Evolutionary conservation across 495 filamentous ascomycete species (phyloP), one percentile per base, ranked within the genome.

Genomic region (Penicillium riverlandense): DNA sequence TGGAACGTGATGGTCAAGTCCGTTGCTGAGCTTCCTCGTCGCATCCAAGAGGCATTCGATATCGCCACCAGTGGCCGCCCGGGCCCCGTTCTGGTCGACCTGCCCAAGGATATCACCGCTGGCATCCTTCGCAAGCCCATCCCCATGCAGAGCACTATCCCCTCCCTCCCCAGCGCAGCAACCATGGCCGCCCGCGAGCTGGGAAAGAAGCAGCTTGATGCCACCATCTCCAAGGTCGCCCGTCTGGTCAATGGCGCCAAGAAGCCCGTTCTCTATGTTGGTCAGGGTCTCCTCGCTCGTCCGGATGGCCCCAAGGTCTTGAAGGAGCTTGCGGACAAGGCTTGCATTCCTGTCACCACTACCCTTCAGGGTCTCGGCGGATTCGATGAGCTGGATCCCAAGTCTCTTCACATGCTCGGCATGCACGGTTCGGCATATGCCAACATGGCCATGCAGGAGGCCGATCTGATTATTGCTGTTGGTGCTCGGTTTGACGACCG

Each of bases 401-500:
- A 77, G 61, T 67, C 78, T 39, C 65, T 82, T 29, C 77, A 82
- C 53, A 82, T 83, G 78, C 67, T 82, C 1, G 79, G 79, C 44
- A 83, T 80, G 75, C 77, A 83, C 61, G 79, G 79, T 13, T 79
- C 79, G 1, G 75, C 78, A 6, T 82, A 77, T 48, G 79, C 79
- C 53, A 82, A 83, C 66, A 69, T 80, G 63, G 73, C 79, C 29
- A 81, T 83, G 57, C 79, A 83, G 55, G 75, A 82, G 55, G 75
- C 79, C 35, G 79, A 83, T 45, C 59, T 82, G 31, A 71, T 83
- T 53, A 72, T 83, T 38, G 78, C 77, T 9, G 65, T 83, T 28
- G 79, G 79, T 43, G 79, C 76, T n/a, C 74, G 79, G 15, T 79
- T 83, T 49, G 79, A 83, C 47, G 79, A 83, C 48, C 77, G 79